phyloP scores from a whole-genome alignment of 768 basidiomycete species.

The Suillus placidus region DNA sequence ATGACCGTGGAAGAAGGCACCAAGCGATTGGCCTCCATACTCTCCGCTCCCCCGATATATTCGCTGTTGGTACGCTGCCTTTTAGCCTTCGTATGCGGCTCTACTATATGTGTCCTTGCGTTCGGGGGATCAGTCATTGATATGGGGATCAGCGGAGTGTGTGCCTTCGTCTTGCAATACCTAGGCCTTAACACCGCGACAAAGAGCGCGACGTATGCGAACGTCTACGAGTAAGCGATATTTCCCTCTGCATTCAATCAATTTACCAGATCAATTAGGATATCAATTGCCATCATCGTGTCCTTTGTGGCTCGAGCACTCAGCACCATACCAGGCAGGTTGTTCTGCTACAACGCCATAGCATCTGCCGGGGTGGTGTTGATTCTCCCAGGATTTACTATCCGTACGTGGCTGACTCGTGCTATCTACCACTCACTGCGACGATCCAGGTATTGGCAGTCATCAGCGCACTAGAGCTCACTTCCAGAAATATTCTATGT shows the following conservation, averaged over 20 bases:
- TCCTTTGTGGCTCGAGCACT: constrained; percentile 81
- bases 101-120: constrained; percentile 80
- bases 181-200: constrained; percentile 81
- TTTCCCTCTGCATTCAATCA: constrained; percentile 1
- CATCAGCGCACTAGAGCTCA: constrained; percentile 77
- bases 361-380: constrained; percentile 90
- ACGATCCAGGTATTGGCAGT: constrained; percentile 42
- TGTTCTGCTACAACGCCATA: constrained; percentile 90
- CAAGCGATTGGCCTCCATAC: constrained; percentile 61
- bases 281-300: constrained; percentile 82
- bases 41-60: constrained; percentile 70
- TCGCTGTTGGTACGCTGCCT: constrained; percentile 65
- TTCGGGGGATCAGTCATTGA: constrained; percentile 84
- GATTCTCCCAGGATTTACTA: constrained; percentile 86
- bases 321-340: constrained; percentile 69
- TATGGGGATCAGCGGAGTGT: constrained; percentile 78
- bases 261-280: constrained; percentile 45
- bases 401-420: constrained; percentile 53
- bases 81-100: constrained; percentile 76
- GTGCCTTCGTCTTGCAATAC: constrained; percentile 72
- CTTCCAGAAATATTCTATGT: constrained; percentile 78
- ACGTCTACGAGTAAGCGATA: constrained; percentile 84
- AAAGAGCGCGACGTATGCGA: constrained; percentile 90
- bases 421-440: constrained; percentile 8
- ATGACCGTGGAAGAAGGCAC: constrained; percentile 75